These are phyloP conservation scores for Phaffia tasmanica DNA, from an alignment of 768 basidiomycete species.

Conservation along the genomic window DNA sequence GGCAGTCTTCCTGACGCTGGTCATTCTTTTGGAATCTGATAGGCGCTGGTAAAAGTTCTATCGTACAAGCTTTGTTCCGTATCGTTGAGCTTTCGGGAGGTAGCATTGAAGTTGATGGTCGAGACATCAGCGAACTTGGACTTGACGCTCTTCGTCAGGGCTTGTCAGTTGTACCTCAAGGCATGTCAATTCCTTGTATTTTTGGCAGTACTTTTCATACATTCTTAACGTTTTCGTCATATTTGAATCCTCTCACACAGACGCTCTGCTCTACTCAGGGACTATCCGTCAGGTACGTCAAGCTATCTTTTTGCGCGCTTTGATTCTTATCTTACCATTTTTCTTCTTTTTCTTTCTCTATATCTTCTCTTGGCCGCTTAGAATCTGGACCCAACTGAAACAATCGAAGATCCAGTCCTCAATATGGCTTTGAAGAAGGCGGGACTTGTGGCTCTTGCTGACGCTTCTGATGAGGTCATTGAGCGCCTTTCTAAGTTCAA, in stretches of 20 bases:
- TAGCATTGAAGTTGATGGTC: constrained; percentile 50
- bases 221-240: no score
- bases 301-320: neutral
- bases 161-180: constrained; percentile 61
- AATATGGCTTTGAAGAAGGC: constrained; percentile 53
- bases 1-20: neutral
- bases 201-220: no score
- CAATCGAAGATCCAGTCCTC: constrained; percentile 50
- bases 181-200: neutral
- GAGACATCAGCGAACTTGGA: constrained; percentile 48
- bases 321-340: neutral
- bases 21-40: constrained; percentile 22
- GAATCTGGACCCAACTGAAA: constrained; percentile 46
- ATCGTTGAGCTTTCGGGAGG: constrained; percentile 54
- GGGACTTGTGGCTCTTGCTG: constrained; percentile 47
- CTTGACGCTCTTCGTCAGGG: constrained; percentile 48
- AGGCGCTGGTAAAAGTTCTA: constrained; percentile 22
- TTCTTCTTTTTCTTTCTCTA: neutral
- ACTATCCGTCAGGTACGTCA: constrained; percentile 29
- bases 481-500: constrained; percentile 52
- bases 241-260: neutral
- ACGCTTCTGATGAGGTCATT: constrained; percentile 42
- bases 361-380: neutral
- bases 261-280: constrained; percentile 45
- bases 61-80: constrained; percentile 45